Evolutionary conservation across 2,329 filamentous ascomycete species (phyloP), one percentile per base, ranked within the genome.

Genomic region (Ceratocystis albifundus): DNA sequence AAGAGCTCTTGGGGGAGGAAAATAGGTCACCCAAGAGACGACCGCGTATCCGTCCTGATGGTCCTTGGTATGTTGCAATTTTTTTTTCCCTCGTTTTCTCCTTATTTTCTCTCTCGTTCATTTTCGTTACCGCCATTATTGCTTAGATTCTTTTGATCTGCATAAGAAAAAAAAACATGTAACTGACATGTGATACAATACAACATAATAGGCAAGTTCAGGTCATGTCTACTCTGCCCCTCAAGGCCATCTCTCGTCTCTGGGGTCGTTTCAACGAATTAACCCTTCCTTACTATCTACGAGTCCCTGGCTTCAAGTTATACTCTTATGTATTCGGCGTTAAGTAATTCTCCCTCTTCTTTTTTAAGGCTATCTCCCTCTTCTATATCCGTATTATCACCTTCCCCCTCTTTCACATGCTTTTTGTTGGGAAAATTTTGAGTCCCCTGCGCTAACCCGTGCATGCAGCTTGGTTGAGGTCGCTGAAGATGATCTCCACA

Each of bases 181-280:
- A 22, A 64, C 48, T 66, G n/a, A 68, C 66, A 68, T 68, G 66
- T 68, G 66, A 68, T 63, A 63, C 45, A 28, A 25, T 12, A 17
- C 45, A 28, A 25, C n/a, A 17, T 48, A 53, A n/a, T 61, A 83
- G 81, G 89, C 89, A 93, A 73, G 89, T 96, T 64, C 89, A 92
- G 74, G 84, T 96, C 74, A 96, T 96, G 88, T 95, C 90, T 6
- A 96, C 90, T 1, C 79, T 96, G 68, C 92, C 92, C 44, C 80
- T 96, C 69, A 96, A 96, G 77, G 91, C 90, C 45, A 82, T 96
- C 57, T 96, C 91, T 44, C 84, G 92, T 61, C 74, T 95, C 69
- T 96, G 92, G 92, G 92, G 92, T 46, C 84, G 81, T 64, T 96
- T 96, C 79, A 96, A 96, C 75, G 91, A 96, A 74, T 78, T 96